Percentiles rank a stretch among this genome's conserved stretches.
phyloP scores from a whole-genome alignment of 148 eudicot species.

The Chenopodium formosanum region DNA sequence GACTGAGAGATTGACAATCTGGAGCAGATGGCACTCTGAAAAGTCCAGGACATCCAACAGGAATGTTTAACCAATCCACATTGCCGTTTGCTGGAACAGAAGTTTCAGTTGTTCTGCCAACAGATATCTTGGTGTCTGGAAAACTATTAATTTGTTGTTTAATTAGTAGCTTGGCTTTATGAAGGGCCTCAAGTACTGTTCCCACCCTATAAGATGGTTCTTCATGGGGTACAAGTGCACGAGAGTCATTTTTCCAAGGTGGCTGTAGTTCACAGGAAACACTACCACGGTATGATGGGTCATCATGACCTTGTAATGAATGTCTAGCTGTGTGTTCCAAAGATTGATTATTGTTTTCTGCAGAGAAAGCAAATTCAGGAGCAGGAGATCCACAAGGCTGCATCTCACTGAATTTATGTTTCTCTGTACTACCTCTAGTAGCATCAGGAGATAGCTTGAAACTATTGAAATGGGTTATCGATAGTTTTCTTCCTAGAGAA shows the following conservation, averaged over 20 bases:
- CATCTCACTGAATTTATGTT: constrained; percentile 20
- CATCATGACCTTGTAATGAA: background rate
- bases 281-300: constrained; percentile 16
- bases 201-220: constrained; percentile 33
- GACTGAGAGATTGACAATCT: constrained; percentile 37
- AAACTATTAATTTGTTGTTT: constrained; percentile 38
- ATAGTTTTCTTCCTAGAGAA: constrained; percentile 18
- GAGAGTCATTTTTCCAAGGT: constrained; percentile 23
- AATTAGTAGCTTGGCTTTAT: constrained; percentile 61
- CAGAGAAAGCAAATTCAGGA: constrained; percentile 42
- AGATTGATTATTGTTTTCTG: constrained; percentile 14
- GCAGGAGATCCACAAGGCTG: constrained; percentile 38
- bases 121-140: constrained; percentile 21
- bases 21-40: constrained; percentile 70
- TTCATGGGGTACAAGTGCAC: constrained; percentile 35
- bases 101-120: constrained; percentile 25
- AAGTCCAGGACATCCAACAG: constrained; percentile 51
- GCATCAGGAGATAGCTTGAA: constrained; percentile 31
- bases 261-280: constrained; percentile 18
- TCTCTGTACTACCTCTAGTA: constrained; percentile 24
- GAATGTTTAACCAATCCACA: constrained; percentile 37
- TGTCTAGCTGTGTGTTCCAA: constrained; percentile 19
- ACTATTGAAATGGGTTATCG: constrained; percentile 29
- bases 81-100: constrained; percentile 23
- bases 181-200: constrained; percentile 62